Evolutionary conservation across 2,329 filamentous ascomycete species (phyloP).

Genomic region (Alternaria rosae): DNA sequence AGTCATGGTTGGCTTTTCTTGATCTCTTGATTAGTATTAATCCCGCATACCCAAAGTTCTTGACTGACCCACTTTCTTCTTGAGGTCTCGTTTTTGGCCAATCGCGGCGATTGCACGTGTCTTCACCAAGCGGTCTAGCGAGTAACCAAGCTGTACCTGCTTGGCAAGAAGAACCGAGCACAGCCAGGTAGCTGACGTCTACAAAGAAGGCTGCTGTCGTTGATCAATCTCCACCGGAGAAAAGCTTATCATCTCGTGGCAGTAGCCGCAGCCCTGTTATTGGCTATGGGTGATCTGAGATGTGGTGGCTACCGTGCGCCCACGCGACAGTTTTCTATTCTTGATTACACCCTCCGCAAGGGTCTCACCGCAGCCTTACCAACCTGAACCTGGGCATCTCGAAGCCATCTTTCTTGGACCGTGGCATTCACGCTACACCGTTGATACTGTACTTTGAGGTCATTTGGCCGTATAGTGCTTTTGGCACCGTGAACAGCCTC

Average conservation of each 20-base stretch:
- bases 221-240: not conserved
- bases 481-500: constrained; percentile 12
- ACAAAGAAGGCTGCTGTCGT: constrained; percentile 11
- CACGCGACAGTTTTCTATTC: constrained; percentile 30
- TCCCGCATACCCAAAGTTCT: constrained; percentile 19
- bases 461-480: constrained; percentile 1
- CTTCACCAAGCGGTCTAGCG: constrained; percentile 29
- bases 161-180: constrained; percentile 30
- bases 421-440: not conserved
- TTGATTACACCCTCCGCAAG: not conserved
- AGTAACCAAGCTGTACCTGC: constrained; percentile 21
- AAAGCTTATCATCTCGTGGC: not conserved
- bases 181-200: constrained; percentile 37
- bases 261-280: constrained; percentile 6
- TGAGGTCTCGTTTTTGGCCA: constrained; percentile 19
- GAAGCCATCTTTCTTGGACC: not conserved
- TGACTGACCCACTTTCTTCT: constrained; percentile 14
- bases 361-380: not conserved
- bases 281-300: not conserved
- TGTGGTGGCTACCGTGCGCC: not conserved
- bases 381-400: not conserved
- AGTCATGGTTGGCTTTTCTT: not conserved
- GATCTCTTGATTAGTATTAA: constrained; percentile 7
- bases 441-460: not conserved
- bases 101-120: constrained; percentile 20